Evolutionary conservation across 306 rosid species (phyloP), one percentile per base, ranked within the genome.

Genomic region (Morella rubra): DNA sequence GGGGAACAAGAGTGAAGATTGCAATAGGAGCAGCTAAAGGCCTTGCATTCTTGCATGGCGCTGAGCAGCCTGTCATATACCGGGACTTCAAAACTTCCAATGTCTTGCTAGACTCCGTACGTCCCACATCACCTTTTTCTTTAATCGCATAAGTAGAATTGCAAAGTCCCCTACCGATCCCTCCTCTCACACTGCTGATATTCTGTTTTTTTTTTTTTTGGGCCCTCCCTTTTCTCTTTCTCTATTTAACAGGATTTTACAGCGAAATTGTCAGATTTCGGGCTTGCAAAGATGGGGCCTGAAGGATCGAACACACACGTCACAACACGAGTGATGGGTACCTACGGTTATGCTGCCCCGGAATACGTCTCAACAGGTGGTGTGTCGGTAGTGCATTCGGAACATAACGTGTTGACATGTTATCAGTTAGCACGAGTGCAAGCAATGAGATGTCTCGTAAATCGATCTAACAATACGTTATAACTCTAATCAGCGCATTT

Each of bases 271-370:
- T 95, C 99, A 1, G 99, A 95, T 85, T 95, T 95, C 72, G 99
- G 99, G 80, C 92, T 95, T 20, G 99, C 99, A 53, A 92, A 87
- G 82, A 89, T 95, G 97, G 97, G 99, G 42, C 99, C 97, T 15
- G 97, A 92, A 76, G 99, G 99, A 65, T 92, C 99, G 59, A 88
- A 95, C 41, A 81, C 99, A 1, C 99, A 92, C 53, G 99, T 95
- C 53, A 81, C 99, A 24, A 92, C 99, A 32, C 85, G 97, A 84
- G 99, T 95, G 6, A 89, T 95, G 97, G 99, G 99, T 5, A 95
- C 97, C n/a, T 88, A 86, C 65, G 97, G 99, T 59, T 90, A 95
- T 78, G 99, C 97, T 15, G 99, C 99, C 44, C 99, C 99, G 0
- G 97, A 95, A 82, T 95, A 95, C 54, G 86, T 92, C 74, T 85